Evolutionary conservation across 2,329 filamentous ascomycete genomes (phyloP).

Genomic region (Aspergillus sp.): DNA sequence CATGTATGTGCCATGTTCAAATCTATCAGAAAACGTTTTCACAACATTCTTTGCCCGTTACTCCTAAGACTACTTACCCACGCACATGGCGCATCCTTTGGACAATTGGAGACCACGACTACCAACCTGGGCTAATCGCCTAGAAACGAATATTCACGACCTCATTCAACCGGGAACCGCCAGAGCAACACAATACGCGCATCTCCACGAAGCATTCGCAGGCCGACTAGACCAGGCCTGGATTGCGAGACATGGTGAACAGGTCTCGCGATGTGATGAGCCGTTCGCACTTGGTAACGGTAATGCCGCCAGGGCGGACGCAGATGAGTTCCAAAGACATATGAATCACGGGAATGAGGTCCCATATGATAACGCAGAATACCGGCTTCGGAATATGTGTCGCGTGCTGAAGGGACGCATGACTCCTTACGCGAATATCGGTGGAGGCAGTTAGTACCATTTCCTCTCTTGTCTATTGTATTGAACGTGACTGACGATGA

Average conservation of each 20-base stretch:
- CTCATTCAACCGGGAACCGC: background rate
- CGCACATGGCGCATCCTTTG: background rate
- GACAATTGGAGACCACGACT: background rate
- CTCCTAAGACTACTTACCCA: background rate
- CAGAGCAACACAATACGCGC: background rate
- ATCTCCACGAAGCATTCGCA: background rate
- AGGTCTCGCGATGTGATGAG: background rate
- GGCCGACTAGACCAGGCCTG: background rate
- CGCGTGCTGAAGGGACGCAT: constrained; percentile 2
- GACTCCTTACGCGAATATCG: constrained; percentile 13
- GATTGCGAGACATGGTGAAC: background rate
- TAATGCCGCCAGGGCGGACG: background rate
- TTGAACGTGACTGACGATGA: constrained; percentile 3
- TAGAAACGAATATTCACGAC: background rate
- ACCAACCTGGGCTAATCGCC: background rate
- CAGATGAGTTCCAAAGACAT: background rate
- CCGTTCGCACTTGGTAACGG: background rate
- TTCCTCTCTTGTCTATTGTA: too few relatives aligned
- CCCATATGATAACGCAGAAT: background rate
- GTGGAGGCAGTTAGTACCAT: constrained; percentile 13
- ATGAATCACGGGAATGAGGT: background rate
- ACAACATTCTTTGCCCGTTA: background rate
- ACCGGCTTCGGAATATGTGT: constrained; percentile 3
- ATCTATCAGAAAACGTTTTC: too few relatives aligned
- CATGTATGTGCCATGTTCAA: background rate